Base-by-base conservation (phyloP, 257 asterid species). In the Nicotiana attenuata region DNA sequence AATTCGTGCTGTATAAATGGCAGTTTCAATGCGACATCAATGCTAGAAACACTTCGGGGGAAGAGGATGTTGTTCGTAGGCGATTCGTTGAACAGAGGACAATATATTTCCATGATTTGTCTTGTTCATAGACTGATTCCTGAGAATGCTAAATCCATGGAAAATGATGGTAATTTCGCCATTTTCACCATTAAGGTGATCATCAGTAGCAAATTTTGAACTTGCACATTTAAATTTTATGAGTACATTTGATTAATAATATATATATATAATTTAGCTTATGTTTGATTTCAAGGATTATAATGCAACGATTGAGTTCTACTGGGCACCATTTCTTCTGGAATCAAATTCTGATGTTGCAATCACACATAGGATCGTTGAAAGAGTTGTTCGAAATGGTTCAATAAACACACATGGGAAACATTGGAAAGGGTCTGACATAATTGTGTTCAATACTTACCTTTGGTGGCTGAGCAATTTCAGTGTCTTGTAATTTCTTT, bases 241-340 rank as follows among this genome's bases (percentile, higher is more conserved):
- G 28, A 17, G 7, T 3, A 20, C 61, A 75, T 80, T 47, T 47
- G 5, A 22, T 24, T 29, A n/a, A n/a, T 16, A 3, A 9, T 28
- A 17, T 68, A 35, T 10, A 71, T n/a, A 71, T 11, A 35, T 33
- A 19, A n/a, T 20, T 69, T 19, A 3, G 19, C 7, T 38, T 69
- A 35, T 38, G 38, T 69, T 52, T 77, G 66, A 61, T 17, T 77
- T 26, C 15, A 3, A 95, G 99, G 93, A 89, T n/a, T 95, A 95
- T 35, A 87, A 92, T 83, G 97, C 93, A 0, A 90, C 90, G 4
- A 86, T 95, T n/a, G 97, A 90, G 85, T 95, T 86, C 84, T 91
- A 93, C 26, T 95, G 98, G 98, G 95, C 94, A 3, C 99, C 98
- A 13, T 90, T 92, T 81, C 89, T 95, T 8, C 85, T 93, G n/a